Base-by-base conservation (phyloP, 2,329 filamentous ascomycete genomes). In the Shiraia bambusicola region DNA sequence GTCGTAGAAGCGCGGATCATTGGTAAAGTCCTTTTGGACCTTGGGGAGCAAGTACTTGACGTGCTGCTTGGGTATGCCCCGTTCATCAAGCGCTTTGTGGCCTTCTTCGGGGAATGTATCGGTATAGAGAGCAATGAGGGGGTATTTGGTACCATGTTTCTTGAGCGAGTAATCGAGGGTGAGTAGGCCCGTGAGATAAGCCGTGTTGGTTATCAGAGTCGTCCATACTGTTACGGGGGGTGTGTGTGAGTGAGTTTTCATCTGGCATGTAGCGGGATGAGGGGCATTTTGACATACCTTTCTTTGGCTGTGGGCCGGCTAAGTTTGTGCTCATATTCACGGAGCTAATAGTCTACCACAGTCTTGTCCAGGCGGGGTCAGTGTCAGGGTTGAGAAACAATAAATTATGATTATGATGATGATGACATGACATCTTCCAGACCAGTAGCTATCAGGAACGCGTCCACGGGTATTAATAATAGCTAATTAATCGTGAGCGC, bases 1-100 rank as follows among this genome's bases (percentile, higher is more conserved):
- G 69, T 94, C 88, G 70, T 88, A 85, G 76, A 95, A 95, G 55
- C 90, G 84, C 35, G 85, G 83, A 68, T 95, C 89, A 47, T 86
- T 80, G 58, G 75, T 78, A 73, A 83, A 94, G 70, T 87, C 83
- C 47, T 82, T 83, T 36, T 73, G 66, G 25, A 76, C 69, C 2
- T 78, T 77, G 2, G 89, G 88, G 9, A 87, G 74, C 28, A 95
- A 78, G 67, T 87, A 87, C 34, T 83, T 79, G 56, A 94, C 83
- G 56, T 76, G 79, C 68, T 86, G 82, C 45, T 80, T 79, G 19
- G 82, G 75, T 53, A 95, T 91, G 37, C 78, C 76, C 51, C 89
- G 83, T 6, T 76, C 76, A 15, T 81, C 75, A 37, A 95, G 81
- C 25, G 86, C 87, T 25, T 74, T 75, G 56, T 84, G 84, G 34